Evolutionary conservation across 495 filamentous ascomycete genomes (phyloP), one percentile per base, ranked within the genome.

Genomic region (Trichoderma asperelloides): DNA sequence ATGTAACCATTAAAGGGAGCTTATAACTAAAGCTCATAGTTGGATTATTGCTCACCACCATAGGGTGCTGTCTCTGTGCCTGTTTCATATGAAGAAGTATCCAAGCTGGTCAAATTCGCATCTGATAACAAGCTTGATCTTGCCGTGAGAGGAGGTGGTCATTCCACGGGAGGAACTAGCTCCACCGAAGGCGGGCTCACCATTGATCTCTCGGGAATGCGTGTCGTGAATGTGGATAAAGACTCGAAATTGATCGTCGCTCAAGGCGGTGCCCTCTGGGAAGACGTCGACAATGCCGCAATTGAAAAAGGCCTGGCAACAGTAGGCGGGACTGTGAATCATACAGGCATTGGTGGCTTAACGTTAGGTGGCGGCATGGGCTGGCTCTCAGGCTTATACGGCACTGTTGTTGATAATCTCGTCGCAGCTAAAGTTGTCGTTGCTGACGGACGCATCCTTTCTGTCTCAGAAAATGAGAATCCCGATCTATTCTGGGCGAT

Each of bases 321-420:
- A 13, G 85, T 88, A 5, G 86, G 85, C 5, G 86, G 86, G 7
- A 87, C 84, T 0, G 84, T 87, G 21, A 85, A 85, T 69, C 79
- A 85, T 66, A 85, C 82, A 27, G 85, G 86, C 33, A 79, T 88
- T 27, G 85, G 84, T 2, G 86, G 86, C 6, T 71, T 87, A 30
- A 86, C 83, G 0, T 74, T 88, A 2, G 84, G 85, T 6, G 85
- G 85, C 0, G 85, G 86, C 3, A 83, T 85, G 69, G 85, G 85
- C 28, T 81, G 78, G 74, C 74, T 87, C 11, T 77, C 75, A 60
- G 80, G 80, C 2, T 67, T 74, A 37, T 74, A 85, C 67, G 85
- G 85, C 15, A 75, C 85, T 13, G 78, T 76, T 0, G 80, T 85
- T 67, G 85, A 86, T 74, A 82, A 81, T 68, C 76, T 87, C 0